phyloP scores from a whole-genome alignment of 2,329 filamentous ascomycete species.

The Pseudocercospora cruenta region DNA sequence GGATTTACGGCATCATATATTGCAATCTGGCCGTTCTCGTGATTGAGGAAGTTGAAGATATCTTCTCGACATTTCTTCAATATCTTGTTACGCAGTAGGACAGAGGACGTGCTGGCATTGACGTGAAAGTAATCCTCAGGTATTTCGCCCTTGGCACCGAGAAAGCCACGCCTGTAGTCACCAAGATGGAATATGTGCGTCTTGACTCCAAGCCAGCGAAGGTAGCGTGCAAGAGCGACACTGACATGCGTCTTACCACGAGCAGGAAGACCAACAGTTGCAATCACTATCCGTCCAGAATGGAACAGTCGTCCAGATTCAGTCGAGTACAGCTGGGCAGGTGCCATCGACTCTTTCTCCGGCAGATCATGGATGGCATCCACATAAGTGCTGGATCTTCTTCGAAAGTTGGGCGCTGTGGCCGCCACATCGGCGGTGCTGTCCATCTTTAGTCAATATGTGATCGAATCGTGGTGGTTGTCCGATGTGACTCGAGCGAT shows the following conservation, averaged over 20 bases:
- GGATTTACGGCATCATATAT: conserved; percentile 99
- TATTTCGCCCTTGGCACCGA: conserved; percentile 80
- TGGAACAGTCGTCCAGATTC: conserved; percentile 97
- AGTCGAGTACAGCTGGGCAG: conserved; percentile 95
- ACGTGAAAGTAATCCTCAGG: conserved; percentile 98
- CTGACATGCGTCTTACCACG: conserved; percentile 98
- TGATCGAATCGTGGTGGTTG: background rate
- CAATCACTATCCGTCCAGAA: conserved; percentile 94
- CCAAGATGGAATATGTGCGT: conserved; percentile 97
- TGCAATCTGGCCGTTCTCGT: conserved; percentile 96
- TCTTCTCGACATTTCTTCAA: conserved; percentile 96
- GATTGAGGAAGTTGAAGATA: conserved; percentile 93
- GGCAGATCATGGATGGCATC: conserved; percentile 95
- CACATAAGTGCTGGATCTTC: conserved; percentile 93
- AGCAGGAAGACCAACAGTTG: conserved; percentile 92
- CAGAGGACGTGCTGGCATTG: conserved; percentile 86
- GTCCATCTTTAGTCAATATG: conserved; percentile 15
- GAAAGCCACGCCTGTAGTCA: conserved; percentile 90
- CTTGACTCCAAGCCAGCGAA: conserved; percentile 97
- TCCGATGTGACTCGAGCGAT: background rate
- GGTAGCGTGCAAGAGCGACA: conserved; percentile 89
- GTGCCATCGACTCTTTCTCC: conserved; percentile 81
- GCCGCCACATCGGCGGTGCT: conserved; percentile 84
- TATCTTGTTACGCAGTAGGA: conserved; percentile 95
- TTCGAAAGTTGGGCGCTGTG: conserved; percentile 84